Evolutionary conservation across 257 asterid genomes (phyloP), one percentile per base, ranked within the genome.

Genomic region (Solanum megistacrolobum): DNA sequence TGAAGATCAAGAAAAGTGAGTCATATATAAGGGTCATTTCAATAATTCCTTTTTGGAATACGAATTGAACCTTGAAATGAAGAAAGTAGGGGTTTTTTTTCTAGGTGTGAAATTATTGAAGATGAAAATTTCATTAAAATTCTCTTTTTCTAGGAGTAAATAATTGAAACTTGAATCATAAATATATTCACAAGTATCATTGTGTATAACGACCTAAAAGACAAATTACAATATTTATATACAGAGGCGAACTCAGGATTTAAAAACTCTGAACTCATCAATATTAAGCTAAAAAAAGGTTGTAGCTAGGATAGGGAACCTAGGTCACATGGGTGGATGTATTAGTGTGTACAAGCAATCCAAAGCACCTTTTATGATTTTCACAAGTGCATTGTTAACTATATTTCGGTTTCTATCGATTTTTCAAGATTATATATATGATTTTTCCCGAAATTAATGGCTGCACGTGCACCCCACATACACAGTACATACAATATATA

Each of bases 231-330:
- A 18, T 52, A 52, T 6, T 46, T 46, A 12, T 46, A 46, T 46
- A 46, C 18, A 0, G 55, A 46, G 55, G 2, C 7, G 0, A 46
- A 46, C 7, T 1, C 4, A 18, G 0, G 0, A 52, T 52, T 18
- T 52, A 0, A 18, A 52, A 52, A 52, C n/a, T 52, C n/a, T 0
- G 2, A 18, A 52, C 6, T 52, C n/a, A 52, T 0, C 62, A 52
- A 18, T 52, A 52, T 52, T 52, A 52, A 52, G 62, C 62, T 52
- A 18, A 52, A 52, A 18, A 52, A 52, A 18, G n/a, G 62, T 18
- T 18, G 62, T 52, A 52, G 10, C n/a, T 18, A 52, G 62, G n/a
- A 52, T 52, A 52, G 62, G 0, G n/a, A 52, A 52, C 62, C n/a
- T 52, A 52, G 62, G 62, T 52, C 62, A 18, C 10, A 0, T 52